Base-by-base conservation (phyloP, 768 basidiomycete species). In the Agrocybe chaxingu region DNA sequence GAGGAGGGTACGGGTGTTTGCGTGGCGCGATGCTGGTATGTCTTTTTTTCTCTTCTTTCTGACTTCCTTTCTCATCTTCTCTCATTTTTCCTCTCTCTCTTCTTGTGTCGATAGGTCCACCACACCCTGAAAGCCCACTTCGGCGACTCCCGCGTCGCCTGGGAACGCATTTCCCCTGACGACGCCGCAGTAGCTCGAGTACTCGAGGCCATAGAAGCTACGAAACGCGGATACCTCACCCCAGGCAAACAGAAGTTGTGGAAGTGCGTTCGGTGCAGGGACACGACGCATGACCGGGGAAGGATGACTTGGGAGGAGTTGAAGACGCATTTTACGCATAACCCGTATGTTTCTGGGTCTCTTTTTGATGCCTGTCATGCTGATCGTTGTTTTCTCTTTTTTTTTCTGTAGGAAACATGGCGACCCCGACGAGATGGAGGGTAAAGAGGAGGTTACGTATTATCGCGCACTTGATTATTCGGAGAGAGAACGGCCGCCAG, bases 1-100 rank as follows among this genome's bases (percentile, higher is more conserved):
- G 42, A 56, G 70, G 24, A 46, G 34, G 33, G 61, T 62, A 29
- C 51, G 53, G 9, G 63, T 69, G 8, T 61, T 61, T 60, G 53
- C 59, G 8, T 72, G 70, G 70, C 56, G 69, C 8, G 62, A 60
- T 37, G 68, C 69, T n/a, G 32, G 70, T 70, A 30, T 38, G 69
- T 60, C 19, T 13, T 9, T 42, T 44, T 10, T 19, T 12, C 5
- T 5, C 10, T 31, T 24, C 11, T 33, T 29, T 40, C 6, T 31
- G 29, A 8, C 4, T 18, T 6, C 16, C 33, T 11, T 31, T 34
- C 16, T 39, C 1, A 18, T 40, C n/a, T n/a, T 13, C 13, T 19
- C 8, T 8, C 42, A 10, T 34, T 33, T 40, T 16, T 8, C 10
- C 11, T 33, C 8, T 11, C 42, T 11, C 38, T 39, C 45, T 13